These are phyloP conservation scores for Sideroxylon spinosum DNA, from an alignment of 179 eudicot species.

Conservation along the genomic window DNA sequence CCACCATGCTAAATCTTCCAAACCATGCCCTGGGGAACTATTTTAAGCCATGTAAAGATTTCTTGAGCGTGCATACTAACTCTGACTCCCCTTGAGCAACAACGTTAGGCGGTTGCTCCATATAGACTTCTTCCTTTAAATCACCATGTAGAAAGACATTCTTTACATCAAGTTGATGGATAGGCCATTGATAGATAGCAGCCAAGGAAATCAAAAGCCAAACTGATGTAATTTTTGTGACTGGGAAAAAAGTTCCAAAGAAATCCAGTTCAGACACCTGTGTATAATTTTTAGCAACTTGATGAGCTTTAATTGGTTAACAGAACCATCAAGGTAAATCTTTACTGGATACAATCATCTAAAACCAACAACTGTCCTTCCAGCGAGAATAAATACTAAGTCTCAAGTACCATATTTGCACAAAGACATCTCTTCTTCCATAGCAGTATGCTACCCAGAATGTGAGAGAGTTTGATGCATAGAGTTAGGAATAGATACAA, in stretches of 20 bases:
- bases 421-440: no score
- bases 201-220: neutral
- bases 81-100: neutral
- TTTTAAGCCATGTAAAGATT: conserved; percentile 18
- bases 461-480: no score
- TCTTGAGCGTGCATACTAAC: neutral
- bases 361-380: no score
- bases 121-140: neutral
- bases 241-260: conserved; percentile 11
- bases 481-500: no score
- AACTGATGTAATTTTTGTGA: neutral
- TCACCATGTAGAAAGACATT: conserved; percentile 7
- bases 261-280: conserved; percentile 6
- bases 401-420: neutral
- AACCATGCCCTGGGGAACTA: conserved; percentile 21
- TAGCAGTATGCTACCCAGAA: no score
- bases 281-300: conserved; percentile 6
- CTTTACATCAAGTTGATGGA: neutral
- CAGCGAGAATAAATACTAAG: no score
- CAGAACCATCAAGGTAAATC: no score
- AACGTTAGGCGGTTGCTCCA: neutral
- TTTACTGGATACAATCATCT: no score
- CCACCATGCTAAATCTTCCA: neutral
- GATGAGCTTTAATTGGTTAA: no score
- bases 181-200: no score